phyloP scores from a whole-genome alignment of 2,329 filamentous ascomycete genomes.

The Sclerotinia minor region DNA sequence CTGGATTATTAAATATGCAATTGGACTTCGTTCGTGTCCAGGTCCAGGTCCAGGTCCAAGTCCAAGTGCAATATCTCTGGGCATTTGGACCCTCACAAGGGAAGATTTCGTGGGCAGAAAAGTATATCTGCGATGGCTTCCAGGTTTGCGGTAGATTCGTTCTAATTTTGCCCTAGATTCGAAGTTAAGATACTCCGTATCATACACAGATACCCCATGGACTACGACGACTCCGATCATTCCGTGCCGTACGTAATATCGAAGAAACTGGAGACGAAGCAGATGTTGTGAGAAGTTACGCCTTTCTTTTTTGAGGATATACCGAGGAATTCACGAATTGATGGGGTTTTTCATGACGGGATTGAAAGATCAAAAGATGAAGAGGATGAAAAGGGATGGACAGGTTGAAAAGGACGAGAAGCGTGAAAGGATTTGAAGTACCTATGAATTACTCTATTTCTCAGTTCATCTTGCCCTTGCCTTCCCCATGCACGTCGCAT shows the following conservation, averaged over 20 bases:
- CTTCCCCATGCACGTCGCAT: conserved; percentile 1
- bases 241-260: background rate
- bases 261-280: background rate
- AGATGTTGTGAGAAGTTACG: background rate
- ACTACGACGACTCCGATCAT: background rate
- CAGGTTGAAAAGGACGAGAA: background rate
- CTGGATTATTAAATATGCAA: background rate
- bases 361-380: background rate
- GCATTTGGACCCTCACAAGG: background rate
- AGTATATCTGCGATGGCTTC: background rate
- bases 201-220: no score
- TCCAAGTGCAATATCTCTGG: background rate
- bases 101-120: background rate
- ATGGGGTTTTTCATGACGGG: background rate
- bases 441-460: background rate
- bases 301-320: background rate
- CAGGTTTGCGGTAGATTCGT: background rate
- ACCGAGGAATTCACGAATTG: background rate
- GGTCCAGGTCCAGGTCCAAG: no score
- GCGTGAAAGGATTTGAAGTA: background rate
- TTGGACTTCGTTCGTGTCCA: background rate
- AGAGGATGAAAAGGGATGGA: background rate
- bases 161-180: background rate
- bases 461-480: background rate
- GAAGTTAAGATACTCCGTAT: background rate